Conservation (phyloP, 441 rosid genomes). For the Euphorbia schlechtendalii region DNA sequence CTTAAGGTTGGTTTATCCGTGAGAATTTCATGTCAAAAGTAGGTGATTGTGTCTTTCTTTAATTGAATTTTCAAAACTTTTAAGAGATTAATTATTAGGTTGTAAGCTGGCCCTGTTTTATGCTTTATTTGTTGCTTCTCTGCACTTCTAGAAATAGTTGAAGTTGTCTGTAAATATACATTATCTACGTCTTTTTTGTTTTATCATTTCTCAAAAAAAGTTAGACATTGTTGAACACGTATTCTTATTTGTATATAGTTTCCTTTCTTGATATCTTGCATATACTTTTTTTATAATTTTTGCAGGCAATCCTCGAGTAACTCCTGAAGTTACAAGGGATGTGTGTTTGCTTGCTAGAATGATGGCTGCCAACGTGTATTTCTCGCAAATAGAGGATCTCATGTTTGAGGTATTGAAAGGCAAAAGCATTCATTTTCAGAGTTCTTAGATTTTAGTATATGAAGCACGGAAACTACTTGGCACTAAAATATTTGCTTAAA, state of each 20-base stretch:
- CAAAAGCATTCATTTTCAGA: not conserved
- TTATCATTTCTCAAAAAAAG: not conserved
- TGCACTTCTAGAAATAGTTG: not conserved
- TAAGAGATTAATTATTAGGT: not conserved
- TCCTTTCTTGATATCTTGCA: not conserved
- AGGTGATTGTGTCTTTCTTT: not conserved
- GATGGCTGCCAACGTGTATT: slow-evolving; percentile 78
- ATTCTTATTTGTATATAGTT: too few species aligned
- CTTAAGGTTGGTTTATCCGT: not conserved
- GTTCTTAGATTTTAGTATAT: too few species aligned
- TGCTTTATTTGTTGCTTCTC: not conserved
- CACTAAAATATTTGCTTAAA: too few species aligned
- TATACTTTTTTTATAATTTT: not conserved
- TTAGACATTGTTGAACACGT: too few species aligned
- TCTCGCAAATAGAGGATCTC: slow-evolving; percentile 63
- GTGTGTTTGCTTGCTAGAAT: slow-evolving; percentile 71
- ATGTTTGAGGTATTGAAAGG: slow-evolving; percentile 57
- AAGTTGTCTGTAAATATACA: not conserved
- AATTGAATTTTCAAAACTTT: not conserved
- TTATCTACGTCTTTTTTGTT: too few species aligned
- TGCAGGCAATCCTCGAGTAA: slow-evolving; percentile 70
- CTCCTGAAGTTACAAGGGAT: slow-evolving; percentile 73
- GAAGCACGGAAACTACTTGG: too few species aligned
- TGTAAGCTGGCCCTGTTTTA: not conserved
- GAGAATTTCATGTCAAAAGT: not conserved